Evolutionary conservation across 2,329 filamentous ascomycete genomes (phyloP).

Genomic region (Beauveria varroae): DNA sequence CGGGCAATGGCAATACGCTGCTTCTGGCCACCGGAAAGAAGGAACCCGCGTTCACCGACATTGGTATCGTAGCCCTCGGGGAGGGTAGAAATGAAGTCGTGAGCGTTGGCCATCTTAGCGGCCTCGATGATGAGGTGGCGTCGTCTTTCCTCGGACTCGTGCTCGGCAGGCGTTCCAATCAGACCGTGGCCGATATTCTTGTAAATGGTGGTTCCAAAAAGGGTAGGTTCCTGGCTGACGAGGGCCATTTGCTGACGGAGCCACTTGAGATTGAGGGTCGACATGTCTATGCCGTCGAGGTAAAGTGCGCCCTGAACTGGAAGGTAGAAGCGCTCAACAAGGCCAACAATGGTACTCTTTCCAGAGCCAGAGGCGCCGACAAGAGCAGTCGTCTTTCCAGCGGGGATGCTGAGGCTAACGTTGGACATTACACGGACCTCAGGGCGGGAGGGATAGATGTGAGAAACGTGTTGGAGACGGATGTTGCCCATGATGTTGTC

Average conservation of each 20-base stretch:
- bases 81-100: conserved; percentile 77
- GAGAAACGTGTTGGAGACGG: conserved; percentile 74
- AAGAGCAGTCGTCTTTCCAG: conserved; percentile 85
- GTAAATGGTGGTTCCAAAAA: conserved; percentile 85
- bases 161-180: conserved; percentile 72
- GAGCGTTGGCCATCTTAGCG: conserved; percentile 85
- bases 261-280: conserved; percentile 79
- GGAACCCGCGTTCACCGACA: conserved; percentile 89
- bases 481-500: conserved; percentile 69
- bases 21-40: conserved; percentile 91
- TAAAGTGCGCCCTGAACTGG: conserved; percentile 73
- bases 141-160: conserved; percentile 57
- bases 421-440: conserved; percentile 85
- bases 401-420: conserved; percentile 71
- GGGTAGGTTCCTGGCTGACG: conserved; percentile 85
- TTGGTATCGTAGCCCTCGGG: conserved; percentile 89
- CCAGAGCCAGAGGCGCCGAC: conserved; percentile 92
- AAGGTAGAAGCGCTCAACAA: conserved; percentile 91
- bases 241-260: conserved; percentile 85
- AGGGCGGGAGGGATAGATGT: conserved; percentile 89
- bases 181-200: conserved; percentile 87
- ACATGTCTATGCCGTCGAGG: conserved; percentile 77
- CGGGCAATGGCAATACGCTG: conserved; percentile 93
- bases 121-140: conserved; percentile 68
- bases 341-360: conserved; percentile 88